Base-by-base conservation (phyloP, 805 yeast species). In the Komagataella populi region DNA sequence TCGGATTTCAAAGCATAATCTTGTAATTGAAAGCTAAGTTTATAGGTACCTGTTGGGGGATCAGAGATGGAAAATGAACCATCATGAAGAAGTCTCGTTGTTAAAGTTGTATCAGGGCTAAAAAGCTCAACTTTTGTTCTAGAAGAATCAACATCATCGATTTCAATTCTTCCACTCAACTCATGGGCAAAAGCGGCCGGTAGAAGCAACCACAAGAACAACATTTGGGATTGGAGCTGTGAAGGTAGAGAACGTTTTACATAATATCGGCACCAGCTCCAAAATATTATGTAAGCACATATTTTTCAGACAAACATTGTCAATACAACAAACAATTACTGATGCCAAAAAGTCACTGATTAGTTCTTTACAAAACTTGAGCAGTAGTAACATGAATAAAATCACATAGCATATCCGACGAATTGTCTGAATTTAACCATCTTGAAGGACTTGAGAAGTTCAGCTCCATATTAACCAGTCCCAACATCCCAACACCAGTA, bases 151-250 rank as follows among this genome's bases (percentile, higher is more conserved):
- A 30, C 39, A 30, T 30, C 39, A 6, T 30, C 39, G 2, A 30
- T 30, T 30, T 30, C 39, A 30, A 30, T 30, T 63, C 59, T 58
- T 56, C 55, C 50, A 64, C 67, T 63, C 65, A 64, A 62, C 55
- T 47, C 49, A 54, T 52, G 55, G 68, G 59, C 64, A 58, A 56
- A 60, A 64, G 63, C 64, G 63, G 63, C 39, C 14, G 39, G 39
- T 30, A 30, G 8, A 30, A 30, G 39, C 39, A 30, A 30, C 39
- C 39, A 30, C 39, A 30, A 30, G 14, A 30, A 30, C 39, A 30
- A 30, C 39, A 30, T 30, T 10, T 10, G 39, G 39, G 12, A 30
- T 8, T 14, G 39, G 39, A 30, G 14, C 6, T 5, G n/a, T 8
- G 39, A 12, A 10, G 5, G 20, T 20, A 3, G 4, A 20, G 20